Conservation (phyloP, 2,329 filamentous ascomycete genomes). For the Arthrobotrys sinensis region DNA sequence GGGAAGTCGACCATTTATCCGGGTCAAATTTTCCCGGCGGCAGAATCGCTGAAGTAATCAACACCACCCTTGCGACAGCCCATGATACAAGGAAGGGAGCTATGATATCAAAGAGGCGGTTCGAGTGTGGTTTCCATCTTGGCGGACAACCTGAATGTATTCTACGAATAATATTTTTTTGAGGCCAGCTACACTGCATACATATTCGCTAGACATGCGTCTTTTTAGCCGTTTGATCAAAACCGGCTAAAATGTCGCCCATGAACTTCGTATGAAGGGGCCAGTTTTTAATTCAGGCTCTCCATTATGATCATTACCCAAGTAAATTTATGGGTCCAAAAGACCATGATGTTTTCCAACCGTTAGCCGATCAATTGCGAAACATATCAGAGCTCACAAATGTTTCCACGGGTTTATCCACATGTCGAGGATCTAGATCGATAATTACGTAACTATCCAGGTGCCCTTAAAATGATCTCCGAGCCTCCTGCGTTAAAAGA, state of each 20-base stretch:
- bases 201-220: slow-evolving; percentile 1
- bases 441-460: neutral
- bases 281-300: neutral
- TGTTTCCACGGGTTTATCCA: neutral
- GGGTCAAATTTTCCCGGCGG: slow-evolving; percentile 12
- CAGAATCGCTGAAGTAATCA: slow-evolving; percentile 28
- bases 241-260: slow-evolving; percentile 6
- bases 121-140: neutral
- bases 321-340: neutral
- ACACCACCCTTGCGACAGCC: neutral
- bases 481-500: slow-evolving; percentile 6
- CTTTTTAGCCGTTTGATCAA: neutral
- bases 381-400: neutral
- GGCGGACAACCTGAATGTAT: neutral
- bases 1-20: slow-evolving; percentile 12
- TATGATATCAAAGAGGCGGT: neutral
- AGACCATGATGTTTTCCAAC: neutral
- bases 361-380: neutral
- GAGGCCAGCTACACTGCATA: neutral
- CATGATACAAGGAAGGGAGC: neutral
- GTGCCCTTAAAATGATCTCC: neutral
- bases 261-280: neutral
- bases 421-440: slow-evolving; percentile 12
- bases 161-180: neutral
- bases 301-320: neutral